Conservation (phyloP, 805 yeast species). For the Lipomyces orientalis region DNA sequence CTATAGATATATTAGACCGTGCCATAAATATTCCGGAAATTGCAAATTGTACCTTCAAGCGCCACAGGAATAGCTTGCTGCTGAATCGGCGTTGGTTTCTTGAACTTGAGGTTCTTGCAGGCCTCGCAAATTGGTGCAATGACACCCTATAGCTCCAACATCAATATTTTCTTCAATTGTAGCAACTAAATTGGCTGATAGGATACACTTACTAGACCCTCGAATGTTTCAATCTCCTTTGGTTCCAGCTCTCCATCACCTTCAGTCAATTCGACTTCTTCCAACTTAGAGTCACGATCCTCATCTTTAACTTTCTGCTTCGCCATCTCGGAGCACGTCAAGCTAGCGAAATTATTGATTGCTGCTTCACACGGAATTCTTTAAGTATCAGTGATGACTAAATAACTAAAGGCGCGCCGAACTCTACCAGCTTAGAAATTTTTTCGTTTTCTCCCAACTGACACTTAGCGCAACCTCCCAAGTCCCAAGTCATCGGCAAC, state of each 20-base stretch:
- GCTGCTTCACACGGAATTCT: background rate
- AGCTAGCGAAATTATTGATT: background rate
- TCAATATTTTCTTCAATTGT: background rate
- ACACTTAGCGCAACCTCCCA: slow-evolving; percentile 9
- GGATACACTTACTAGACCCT: slow-evolving; percentile 25
- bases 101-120: slow-evolving; percentile 71
- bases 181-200: background rate
- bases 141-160: slow-evolving; percentile 48
- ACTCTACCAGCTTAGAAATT: background rate
- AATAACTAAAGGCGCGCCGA: background rate
- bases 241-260: slow-evolving; percentile 36
- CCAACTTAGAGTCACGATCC: slow-evolving; percentile 42
- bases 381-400: background rate
- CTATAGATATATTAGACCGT: slow-evolving; percentile 6
- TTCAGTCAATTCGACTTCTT: slow-evolving; percentile 36
- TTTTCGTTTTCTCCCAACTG: slow-evolving; percentile 1
- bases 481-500: background rate
- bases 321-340: slow-evolving; percentile 7
- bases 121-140: slow-evolving; percentile 84
- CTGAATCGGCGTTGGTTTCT: slow-evolving; percentile 93
- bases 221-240: slow-evolving; percentile 38
- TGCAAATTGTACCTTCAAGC: slow-evolving; percentile 59
- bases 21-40: background rate
- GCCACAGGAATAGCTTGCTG: slow-evolving; percentile 90
- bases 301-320: slow-evolving; percentile 58